Conservation (phyloP, 768 basidiomycete species). For the Mycena latifolia region DNA sequence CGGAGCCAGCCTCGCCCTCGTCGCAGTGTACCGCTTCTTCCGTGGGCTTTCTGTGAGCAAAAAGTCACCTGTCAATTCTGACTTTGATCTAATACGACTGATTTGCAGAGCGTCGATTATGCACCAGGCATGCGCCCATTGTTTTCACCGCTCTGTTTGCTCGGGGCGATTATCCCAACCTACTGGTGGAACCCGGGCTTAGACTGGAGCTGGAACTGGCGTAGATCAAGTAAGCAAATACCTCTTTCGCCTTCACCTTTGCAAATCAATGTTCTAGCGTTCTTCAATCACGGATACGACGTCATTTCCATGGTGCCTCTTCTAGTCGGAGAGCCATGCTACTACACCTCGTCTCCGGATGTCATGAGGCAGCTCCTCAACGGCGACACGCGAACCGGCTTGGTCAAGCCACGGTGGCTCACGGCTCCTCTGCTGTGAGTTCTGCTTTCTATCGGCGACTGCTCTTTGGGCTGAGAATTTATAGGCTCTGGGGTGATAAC, state of each 20-base stretch:
- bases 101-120: not conserved
- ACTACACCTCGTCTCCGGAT: slow-evolving; percentile 6
- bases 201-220: slow-evolving; percentile 7
- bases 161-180: slow-evolving; percentile 2
- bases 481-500: slow-evolving; percentile 1
- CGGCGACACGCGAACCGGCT: not conserved
- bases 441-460: not conserved
- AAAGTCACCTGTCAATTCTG: too few relatives aligned
- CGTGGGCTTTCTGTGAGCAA: too few relatives aligned
- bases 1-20: too few relatives aligned
- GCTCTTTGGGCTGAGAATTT: not conserved
- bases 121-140: slow-evolving; percentile 6
- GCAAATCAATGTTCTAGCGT: too few relatives aligned
- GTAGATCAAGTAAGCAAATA: not conserved
- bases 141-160: not conserved
- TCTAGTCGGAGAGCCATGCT: not conserved
- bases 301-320: slow-evolving; percentile 5
- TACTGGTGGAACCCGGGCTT: slow-evolving; percentile 6
- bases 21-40: too few relatives aligned
- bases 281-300: not conserved
- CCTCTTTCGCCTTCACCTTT: not conserved
- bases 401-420: slow-evolving; percentile 9
- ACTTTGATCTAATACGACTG: too few relatives aligned
- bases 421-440: slow-evolving; percentile 5
- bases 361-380: slow-evolving; percentile 6